A percentile compares a stretch with the other conserved stretches of the same genome.
Conservation (phyloP, 495 filamentous ascomycete genomes). For the Neurospora tetraspora region DNA sequence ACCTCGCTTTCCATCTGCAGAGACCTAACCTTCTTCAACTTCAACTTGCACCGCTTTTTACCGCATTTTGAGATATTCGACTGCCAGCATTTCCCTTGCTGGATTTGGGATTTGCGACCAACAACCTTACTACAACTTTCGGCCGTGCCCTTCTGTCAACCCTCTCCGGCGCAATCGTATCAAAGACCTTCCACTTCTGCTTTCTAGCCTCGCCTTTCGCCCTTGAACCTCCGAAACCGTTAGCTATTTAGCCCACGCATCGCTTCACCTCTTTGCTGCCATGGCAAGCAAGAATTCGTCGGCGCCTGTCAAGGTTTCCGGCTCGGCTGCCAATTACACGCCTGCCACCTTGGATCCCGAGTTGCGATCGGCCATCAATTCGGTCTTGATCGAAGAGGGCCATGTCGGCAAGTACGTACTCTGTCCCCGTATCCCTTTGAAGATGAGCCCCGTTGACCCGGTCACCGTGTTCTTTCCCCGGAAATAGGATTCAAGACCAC, state of each 20-base stretch:
- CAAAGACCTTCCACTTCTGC: not conserved
- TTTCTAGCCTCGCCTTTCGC: not conserved
- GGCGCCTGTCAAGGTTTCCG: constrained; percentile 42
- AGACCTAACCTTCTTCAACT: not conserved
- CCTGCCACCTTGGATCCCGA: constrained; percentile 41
- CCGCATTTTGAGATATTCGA: not conserved
- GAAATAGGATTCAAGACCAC: constrained; percentile 43
- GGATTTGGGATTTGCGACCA: not conserved
- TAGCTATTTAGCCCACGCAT: not conserved
- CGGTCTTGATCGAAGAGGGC: constrained; percentile 35
- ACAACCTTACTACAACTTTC: not conserved
- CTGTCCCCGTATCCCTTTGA: not conserved
- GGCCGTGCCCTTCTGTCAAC: not conserved
- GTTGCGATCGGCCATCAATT: constrained; percentile 44
- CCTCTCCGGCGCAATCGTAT: not conserved
- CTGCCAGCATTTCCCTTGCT: not conserved
- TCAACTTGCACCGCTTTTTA: not conserved
- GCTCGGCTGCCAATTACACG: constrained; percentile 39
- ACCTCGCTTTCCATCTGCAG: not conserved
- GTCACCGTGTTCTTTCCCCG: not conserved
- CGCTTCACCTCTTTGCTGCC: not conserved
- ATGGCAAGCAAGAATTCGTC: constrained; percentile 35
- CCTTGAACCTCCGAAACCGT: not conserved
- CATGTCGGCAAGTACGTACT: constrained; percentile 36
- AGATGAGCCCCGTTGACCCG: not conserved